Base-by-base conservation (phyloP, 83 land plant genomes). In the Picea abies region DNA sequence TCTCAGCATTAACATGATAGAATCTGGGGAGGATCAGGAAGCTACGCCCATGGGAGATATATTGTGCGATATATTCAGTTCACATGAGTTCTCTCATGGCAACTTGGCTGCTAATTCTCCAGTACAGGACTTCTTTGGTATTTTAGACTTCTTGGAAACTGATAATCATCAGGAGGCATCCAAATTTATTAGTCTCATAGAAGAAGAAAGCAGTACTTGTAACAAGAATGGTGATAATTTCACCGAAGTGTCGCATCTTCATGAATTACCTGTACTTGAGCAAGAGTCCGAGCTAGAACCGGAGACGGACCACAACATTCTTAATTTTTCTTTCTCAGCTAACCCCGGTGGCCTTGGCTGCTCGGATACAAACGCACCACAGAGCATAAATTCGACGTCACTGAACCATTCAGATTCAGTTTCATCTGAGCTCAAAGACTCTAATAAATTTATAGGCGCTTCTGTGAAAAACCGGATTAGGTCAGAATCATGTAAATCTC, bases 131-230 rank as follows among this genome's bases (percentile, higher is more conserved):
- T 0, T 37, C 39, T 4, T 37, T 52, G 80, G 63, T 9, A 60
- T 78, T 25, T 61, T 78, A 22, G 80, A 78, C 17, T 60, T 78
- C 61, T 78, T 78, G 4, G 80, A 78, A 25, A 32, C 37, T 17
- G 60, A 49, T 5, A 23, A 20, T 20, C 25, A 65, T 23, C 63
- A 56, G n/a, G 80, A 78, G 64, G 63, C 80, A 12, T 73, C 77
- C 58, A 73, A n/a, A 44, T 73, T 73, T 39, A 32, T 60, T 26
- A 16, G 41, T 16, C 39, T 78, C 8, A 29, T 78, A 25, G 80
- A 78, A 56, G 63, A 56, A 19, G 52, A 58, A 22, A 58, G 39
- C 80, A 60, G 35, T 32, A 72, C 76, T 41, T 72, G 14, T 41
- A 72, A 72, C 76, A 72, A 72, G 52, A 29, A 68, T 15, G 25